phyloP scores from a whole-genome alignment of 345 rosid species.

The Durio zibethinus region DNA sequence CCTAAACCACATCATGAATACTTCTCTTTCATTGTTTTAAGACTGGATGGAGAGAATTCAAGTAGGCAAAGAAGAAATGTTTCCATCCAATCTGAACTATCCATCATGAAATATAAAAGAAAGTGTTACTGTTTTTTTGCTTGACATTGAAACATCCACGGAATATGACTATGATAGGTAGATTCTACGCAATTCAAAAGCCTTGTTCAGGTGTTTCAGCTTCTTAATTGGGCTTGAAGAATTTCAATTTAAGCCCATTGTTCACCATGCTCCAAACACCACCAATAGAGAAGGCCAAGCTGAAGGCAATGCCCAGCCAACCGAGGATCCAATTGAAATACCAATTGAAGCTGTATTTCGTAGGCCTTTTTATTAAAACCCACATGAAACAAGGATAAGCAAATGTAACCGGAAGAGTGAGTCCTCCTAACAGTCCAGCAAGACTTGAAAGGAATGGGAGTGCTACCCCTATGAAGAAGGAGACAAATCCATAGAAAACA shows the following conservation, averaged over 20 bases:
- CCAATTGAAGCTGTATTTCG: slow-evolving; percentile 88
- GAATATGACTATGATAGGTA: not conserved
- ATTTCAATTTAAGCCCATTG: slow-evolving; percentile 82
- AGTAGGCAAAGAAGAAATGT: not conserved
- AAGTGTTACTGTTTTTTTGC: not conserved
- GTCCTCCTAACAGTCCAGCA: slow-evolving; percentile 89
- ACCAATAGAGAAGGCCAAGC: slow-evolving; percentile 93
- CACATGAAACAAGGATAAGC: slow-evolving; percentile 99
- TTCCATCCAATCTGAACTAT: not conserved
- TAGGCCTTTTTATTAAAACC: slow-evolving; percentile 80
- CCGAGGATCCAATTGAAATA: slow-evolving; percentile 95
- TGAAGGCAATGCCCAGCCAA: slow-evolving; percentile 88
- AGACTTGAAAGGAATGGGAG: slow-evolving; percentile 92
- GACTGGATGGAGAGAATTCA: not conserved
- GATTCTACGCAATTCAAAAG: not conserved
- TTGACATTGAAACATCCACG: not conserved
- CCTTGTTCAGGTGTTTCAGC: slow-evolving; percentile 1
- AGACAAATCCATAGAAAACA: slow-evolving; percentile 78
- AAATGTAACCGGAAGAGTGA: slow-evolving; percentile 88
- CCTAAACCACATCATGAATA: not conserved
- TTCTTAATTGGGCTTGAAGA: slow-evolving; percentile 72
- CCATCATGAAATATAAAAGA: not conserved
- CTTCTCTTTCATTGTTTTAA: not conserved
- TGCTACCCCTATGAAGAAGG: slow-evolving; percentile 88
- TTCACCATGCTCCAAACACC: slow-evolving; percentile 92